These are phyloP conservation scores for Emmonsiellopsis sp. DNA, from an alignment of 2,329 filamentous ascomycete species.

Conservation along the genomic window DNA sequence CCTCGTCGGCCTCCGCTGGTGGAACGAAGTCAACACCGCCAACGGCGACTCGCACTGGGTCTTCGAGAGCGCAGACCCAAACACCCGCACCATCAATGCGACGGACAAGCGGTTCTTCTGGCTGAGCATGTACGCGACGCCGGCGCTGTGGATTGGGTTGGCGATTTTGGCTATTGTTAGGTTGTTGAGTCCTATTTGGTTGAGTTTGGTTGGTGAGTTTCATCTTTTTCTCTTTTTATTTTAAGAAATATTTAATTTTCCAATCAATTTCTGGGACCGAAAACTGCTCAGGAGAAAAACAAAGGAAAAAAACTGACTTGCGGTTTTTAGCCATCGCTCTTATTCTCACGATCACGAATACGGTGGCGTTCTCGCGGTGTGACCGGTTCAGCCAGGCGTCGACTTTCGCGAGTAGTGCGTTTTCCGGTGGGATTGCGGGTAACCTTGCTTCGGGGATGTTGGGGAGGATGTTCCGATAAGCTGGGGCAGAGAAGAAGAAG, in stretches of 20 bases:
- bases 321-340: slow-evolving; percentile 36
- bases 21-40: slow-evolving; percentile 43
- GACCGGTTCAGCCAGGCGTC: slow-evolving; percentile 50
- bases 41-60: slow-evolving; percentile 44
- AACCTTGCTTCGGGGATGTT: slow-evolving; percentile 48
- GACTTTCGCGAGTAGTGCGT: slow-evolving; percentile 46
- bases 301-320: neutral
- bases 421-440: slow-evolving; percentile 46
- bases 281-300: too few species aligned
- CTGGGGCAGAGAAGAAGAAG: too few species aligned
- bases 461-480: slow-evolving; percentile 44
- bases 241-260: neutral
- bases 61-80: slow-evolving; percentile 41
- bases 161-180: slow-evolving; percentile 40
- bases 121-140: slow-evolving; percentile 40
- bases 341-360: slow-evolving; percentile 43
- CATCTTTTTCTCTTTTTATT: neutral
- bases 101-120: slow-evolving; percentile 46
- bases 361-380: slow-evolving; percentile 43
- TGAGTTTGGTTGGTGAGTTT: slow-evolving; percentile 42
- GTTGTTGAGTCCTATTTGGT: slow-evolving; percentile 40
- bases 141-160: slow-evolving; percentile 40
- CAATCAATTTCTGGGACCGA: too few species aligned
- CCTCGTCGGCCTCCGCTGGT: slow-evolving; percentile 42
- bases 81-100: slow-evolving; percentile 33